Conservation (phyloP, 1,139 yeast species). For the Lodderomyces oxycetoniae region DNA sequence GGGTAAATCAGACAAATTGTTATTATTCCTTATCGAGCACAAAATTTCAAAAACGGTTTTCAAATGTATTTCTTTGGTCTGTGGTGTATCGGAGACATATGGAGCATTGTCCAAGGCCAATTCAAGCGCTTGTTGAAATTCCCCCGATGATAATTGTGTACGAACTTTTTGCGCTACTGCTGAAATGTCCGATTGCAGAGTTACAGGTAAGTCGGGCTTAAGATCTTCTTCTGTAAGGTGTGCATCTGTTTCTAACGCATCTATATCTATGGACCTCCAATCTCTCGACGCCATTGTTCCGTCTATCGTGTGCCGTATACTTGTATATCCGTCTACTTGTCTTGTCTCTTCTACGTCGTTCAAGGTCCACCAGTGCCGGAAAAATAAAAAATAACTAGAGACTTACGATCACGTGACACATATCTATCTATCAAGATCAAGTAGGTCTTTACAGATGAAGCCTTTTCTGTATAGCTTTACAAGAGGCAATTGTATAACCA, state of each 20-base stretch:
- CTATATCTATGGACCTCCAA: slow-evolving; percentile 86
- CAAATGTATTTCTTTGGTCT: slow-evolving; percentile 45
- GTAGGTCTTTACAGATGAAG: no score
- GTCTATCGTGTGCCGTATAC: slow-evolving; percentile 2
- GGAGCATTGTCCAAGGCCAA: slow-evolving; percentile 72
- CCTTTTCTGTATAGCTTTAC: no score
- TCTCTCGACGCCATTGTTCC: slow-evolving; percentile 22
- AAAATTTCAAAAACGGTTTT: slow-evolving; percentile 70
- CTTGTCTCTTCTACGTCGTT: neutral
- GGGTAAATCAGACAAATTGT: slow-evolving; percentile 52
- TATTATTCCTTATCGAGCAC: slow-evolving; percentile 63
- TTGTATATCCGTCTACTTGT: neutral
- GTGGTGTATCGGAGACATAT: slow-evolving; percentile 55
- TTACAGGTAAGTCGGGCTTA: slow-evolving; percentile 35
- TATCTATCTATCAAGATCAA: no score
- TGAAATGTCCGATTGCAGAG: slow-evolving; percentile 49
- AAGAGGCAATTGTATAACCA: no score
- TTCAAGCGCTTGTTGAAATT: slow-evolving; percentile 60
- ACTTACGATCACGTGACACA: no score
- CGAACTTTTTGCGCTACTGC: slow-evolving; percentile 56
- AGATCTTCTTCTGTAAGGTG: slow-evolving; percentile 62
- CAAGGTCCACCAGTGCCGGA: no score
- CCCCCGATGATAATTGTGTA: slow-evolving; percentile 65
- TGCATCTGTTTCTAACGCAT: slow-evolving; percentile 80
- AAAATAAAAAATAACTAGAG: no score